Evolutionary conservation across 176 grass and related monocot genomes (phyloP).

Genomic region (Otatea glauca): DNA sequence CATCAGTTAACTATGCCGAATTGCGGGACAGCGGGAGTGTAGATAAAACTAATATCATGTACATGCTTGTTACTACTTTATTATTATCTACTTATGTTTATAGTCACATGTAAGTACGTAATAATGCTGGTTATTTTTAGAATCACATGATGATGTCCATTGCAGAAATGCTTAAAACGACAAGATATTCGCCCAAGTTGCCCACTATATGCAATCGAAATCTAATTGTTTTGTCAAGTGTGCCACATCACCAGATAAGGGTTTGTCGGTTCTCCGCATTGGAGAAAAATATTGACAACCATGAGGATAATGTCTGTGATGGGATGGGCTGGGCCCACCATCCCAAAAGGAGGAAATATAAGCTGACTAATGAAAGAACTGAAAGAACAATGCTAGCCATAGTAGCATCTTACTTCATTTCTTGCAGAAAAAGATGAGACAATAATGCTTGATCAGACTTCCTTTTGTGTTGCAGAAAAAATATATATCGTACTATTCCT

Average conservation of each 20-base stretch:
- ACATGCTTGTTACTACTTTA: too few species aligned
- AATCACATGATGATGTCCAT: background rate
- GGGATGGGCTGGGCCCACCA: slow-evolving; percentile 6
- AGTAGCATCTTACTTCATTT: too few species aligned
- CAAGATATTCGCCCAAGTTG: background rate
- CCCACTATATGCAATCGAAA: background rate
- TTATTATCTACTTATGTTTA: too few species aligned
- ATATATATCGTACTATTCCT: background rate
- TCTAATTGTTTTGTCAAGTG: background rate
- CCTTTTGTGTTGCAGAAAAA: too few species aligned
- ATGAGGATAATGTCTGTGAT: slow-evolving; percentile 28
- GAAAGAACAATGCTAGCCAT: background rate
- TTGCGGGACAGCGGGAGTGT: slow-evolving; percentile 2
- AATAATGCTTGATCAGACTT: too few species aligned
- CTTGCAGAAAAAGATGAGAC: too few species aligned
- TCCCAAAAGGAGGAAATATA: background rate
- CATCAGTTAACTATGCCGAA: slow-evolving; percentile 6
- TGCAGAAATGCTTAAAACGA: background rate
- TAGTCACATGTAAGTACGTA: too few species aligned
- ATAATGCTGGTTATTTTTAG: background rate
- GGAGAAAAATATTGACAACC: background rate
- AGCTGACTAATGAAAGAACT: background rate
- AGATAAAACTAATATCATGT: background rate
- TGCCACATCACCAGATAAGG: slow-evolving; percentile 17
- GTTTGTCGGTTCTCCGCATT: slow-evolving; percentile 6